These are phyloP conservation scores for Leptomonas seymouri DNA, from an alignment of 208 protist species.

Conservation along the genomic window DNA sequence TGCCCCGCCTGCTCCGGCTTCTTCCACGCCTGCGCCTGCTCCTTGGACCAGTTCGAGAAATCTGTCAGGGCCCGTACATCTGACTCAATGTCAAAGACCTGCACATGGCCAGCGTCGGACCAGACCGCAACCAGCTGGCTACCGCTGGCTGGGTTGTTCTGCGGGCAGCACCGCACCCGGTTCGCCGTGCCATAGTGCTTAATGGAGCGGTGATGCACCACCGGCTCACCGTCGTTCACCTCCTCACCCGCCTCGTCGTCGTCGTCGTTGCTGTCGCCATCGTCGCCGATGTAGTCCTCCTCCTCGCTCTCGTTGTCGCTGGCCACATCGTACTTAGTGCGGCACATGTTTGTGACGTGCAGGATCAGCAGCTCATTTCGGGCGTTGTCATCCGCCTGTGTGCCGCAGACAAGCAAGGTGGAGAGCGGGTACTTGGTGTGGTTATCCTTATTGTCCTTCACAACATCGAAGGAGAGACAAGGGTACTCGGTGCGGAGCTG, in stretches of 20 bases:
- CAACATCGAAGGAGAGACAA: constrained; percentile 86
- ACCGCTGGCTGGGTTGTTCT: constrained; percentile 53
- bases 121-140: constrained; percentile 93
- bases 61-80: constrained; percentile 80
- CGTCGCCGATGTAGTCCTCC: constrained; percentile 84
- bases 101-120: constrained; percentile 94
- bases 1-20: constrained; percentile 20
- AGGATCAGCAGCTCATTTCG: constrained; percentile 96
- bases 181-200: constrained; percentile 91
- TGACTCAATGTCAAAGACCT: constrained; percentile 92
- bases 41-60: constrained; percentile 81
- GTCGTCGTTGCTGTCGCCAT: constrained; percentile 74
- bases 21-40: constrained; percentile 67
- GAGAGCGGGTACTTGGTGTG: constrained; percentile 93
- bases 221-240: constrained; percentile 86
- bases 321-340: constrained; percentile 93
- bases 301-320: constrained; percentile 91
- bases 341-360: constrained; percentile 92
- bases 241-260: constrained; percentile 78
- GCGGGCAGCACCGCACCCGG: constrained; percentile 89
- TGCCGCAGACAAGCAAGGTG: constrained; percentile 94
- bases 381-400: constrained; percentile 89
- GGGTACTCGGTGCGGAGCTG: constrained; percentile 91
- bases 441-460: constrained; percentile 66
- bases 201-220: constrained; percentile 83